Conservation (phyloP, 495 filamentous ascomycete genomes). For the Hypomontagnella submonticulosa region DNA sequence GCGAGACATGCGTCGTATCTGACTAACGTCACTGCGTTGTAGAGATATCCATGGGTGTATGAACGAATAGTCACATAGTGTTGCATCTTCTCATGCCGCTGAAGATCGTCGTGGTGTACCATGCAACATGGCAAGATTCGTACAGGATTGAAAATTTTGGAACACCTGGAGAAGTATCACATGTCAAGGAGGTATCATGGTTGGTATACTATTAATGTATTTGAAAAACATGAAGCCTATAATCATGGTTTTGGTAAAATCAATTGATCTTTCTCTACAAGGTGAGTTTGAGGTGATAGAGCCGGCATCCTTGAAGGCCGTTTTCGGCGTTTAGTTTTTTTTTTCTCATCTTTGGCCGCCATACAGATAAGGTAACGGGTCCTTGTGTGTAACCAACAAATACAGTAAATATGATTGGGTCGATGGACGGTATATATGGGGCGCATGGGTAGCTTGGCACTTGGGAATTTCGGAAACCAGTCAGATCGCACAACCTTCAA, state of each 20-base stretch:
- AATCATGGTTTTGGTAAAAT: too few relatives aligned
- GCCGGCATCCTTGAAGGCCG: conserved; percentile 23
- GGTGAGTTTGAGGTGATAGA: background rate
- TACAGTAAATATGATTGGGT: conserved; percentile 23
- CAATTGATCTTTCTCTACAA: too few relatives aligned
- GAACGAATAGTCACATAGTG: background rate
- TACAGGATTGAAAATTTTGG: background rate
- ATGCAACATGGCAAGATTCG: background rate
- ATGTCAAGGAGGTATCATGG: background rate
- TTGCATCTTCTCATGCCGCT: conserved; percentile 15
- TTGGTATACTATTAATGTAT: background rate
- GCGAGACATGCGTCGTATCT: conserved; percentile 6
- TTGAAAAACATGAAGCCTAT: background rate
- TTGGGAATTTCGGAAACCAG: conserved; percentile 37
- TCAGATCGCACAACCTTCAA: conserved; percentile 34
- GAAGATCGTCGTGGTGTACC: background rate
- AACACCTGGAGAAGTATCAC: background rate
- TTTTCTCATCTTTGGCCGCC: background rate
- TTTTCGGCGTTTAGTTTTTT: conserved; percentile 30
- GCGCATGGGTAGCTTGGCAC: conserved; percentile 26
- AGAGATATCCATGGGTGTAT: too few relatives aligned
- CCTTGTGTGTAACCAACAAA: conserved; percentile 29
- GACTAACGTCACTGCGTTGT: conserved; percentile 14
- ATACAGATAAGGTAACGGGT: conserved; percentile 29
- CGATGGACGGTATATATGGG: conserved; percentile 2